Evolutionary conservation across 495 filamentous ascomycete species (phyloP), one percentile per base, ranked within the genome.

Genomic region (Collariella sp.): DNA sequence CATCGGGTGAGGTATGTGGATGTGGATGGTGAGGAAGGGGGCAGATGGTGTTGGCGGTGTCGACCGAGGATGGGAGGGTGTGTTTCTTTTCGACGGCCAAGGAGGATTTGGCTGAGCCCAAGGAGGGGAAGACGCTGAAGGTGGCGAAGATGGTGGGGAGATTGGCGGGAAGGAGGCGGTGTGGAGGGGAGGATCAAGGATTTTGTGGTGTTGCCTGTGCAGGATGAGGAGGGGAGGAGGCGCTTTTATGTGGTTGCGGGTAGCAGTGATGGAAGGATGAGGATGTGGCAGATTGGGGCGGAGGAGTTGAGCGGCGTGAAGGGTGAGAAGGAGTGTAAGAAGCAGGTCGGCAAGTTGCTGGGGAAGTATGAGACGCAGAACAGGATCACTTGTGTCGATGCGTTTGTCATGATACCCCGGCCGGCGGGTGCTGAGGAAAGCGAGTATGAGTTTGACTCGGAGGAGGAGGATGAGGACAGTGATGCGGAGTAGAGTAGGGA

Each of bases 61-160:
- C 89, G n/a, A 96, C 93, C 0, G 93, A 97, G 66, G 91, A 97
- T 67, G 93, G 94, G 18, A 76, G 86, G 40, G 74, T 98, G 18
- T 58, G 95, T 33, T 95, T 98, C 67, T 96, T 89, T 64, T 83
- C 83, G 41, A 90, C 88, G 2, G 70, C 60, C 6, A 59, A 56
- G 58, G 61, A 72, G 53, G 48, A 69, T 71, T 26, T 76, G 22
- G 56, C 59, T 7, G 18, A 36, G 40, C 46, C 62, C 16, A 19
- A 29, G 3, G 50, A 59, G 52, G 16, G 31, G 11, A 56, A 56
- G 46, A 54, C 46, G 41, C 62, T 80, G 41, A 73, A 76, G 58
- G 68, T 65, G 59, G 83, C 71, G 63, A 80, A 70, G 50, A 73
- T 77, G 6, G 63, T 95, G n/a, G 86, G 84, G 29, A 83, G 90